phyloP scores from a whole-genome alignment of 1,139 yeast genomes.

The Zygoascus meyerae region DNA sequence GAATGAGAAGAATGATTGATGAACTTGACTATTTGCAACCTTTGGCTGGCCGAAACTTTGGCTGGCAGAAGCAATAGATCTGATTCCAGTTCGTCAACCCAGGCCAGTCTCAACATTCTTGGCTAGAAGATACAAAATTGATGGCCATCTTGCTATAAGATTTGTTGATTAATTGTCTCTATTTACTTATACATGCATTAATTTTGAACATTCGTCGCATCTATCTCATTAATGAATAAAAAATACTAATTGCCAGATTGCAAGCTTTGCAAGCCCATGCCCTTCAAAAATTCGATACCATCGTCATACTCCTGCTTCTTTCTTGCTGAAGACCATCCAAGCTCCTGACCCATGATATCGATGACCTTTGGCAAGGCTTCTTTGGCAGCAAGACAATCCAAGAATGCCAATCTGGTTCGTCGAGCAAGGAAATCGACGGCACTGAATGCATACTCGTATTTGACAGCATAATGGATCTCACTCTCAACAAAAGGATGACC shows the following conservation, averaged over 20 bases:
- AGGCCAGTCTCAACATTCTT: no score
- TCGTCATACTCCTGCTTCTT: constrained; percentile 46
- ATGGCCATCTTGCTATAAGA: no score
- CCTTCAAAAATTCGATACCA: constrained; percentile 34
- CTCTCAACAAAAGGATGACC: constrained; percentile 91
- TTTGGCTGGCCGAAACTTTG: no score
- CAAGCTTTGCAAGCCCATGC: constrained; percentile 35
- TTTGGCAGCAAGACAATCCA: constrained; percentile 81
- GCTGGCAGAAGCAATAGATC: no score
- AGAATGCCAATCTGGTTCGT: constrained; percentile 88
- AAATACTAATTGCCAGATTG: background rate
- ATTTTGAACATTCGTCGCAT: no score
- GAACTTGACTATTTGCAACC: no score
- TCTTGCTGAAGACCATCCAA: constrained; percentile 63
- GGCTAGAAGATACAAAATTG: no score
- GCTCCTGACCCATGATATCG: constrained; percentile 74
- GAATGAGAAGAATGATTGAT: no score
- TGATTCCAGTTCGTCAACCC: no score
- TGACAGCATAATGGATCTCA: constrained; percentile 76
- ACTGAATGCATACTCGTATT: constrained; percentile 80
- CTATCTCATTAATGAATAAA: no score
- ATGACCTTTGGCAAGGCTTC: constrained; percentile 80
- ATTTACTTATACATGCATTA: no score
- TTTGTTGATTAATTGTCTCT: no score
- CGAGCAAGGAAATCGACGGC: constrained; percentile 89